Conservation (phyloP, 2,329 filamentous ascomycete species). For the Nemania diffusa region DNA sequence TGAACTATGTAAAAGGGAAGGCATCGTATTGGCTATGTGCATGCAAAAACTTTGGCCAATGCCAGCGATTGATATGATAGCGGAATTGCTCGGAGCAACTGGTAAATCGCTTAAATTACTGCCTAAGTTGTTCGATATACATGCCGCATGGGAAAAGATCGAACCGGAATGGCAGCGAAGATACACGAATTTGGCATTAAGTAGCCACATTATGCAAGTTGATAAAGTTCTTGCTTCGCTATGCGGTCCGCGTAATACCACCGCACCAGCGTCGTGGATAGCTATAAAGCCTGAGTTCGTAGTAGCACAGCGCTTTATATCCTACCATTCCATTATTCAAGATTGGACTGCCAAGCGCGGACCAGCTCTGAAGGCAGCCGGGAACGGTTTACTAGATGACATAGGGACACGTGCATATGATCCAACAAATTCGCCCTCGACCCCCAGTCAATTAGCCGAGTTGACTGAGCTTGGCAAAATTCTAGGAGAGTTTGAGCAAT, state of each 20-base stretch:
- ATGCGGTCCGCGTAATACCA: neutral
- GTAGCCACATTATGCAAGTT: conserved; percentile 7
- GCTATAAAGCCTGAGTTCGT: neutral
- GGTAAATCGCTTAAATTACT: too few relatives aligned
- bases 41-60: conserved; percentile 22
- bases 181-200: conserved; percentile 12
- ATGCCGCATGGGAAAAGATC: conserved; percentile 10
- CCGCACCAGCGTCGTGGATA: neutral
- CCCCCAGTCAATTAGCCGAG: neutral
- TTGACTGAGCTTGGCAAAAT: conserved; percentile 47
- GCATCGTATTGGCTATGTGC: neutral
- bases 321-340: conserved; percentile 6
- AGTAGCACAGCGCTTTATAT: neutral
- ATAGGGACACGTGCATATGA: neutral
- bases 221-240: conserved; percentile 10
- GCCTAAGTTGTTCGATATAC: neutral
- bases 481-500: conserved; percentile 45
- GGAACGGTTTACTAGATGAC: neutral
- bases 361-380: neutral
- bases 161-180: conserved; percentile 24
- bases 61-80: neutral
- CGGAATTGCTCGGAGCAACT: neutral
- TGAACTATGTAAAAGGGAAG: neutral
- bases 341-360: conserved; percentile 10
- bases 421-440: neutral